Conservation (phyloP, 306 rosid genomes). For the Luffa aegyptiaca region DNA sequence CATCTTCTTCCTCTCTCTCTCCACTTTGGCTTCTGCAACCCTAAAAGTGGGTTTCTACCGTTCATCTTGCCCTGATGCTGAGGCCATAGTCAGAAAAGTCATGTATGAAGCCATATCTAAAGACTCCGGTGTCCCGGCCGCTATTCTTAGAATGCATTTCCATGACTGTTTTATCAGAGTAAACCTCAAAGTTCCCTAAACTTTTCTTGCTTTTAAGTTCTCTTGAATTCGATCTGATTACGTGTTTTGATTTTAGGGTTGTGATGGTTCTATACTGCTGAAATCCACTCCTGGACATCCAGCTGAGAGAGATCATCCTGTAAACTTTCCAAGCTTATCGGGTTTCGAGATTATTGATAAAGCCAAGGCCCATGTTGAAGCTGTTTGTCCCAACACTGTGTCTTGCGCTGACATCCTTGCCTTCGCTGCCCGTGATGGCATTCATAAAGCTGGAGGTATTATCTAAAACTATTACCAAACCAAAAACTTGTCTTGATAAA, state of each 20-base stretch:
- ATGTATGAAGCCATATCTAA: slow-evolving; percentile 19
- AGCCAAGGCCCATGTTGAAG: slow-evolving; percentile 20
- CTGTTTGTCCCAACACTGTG: slow-evolving; percentile 25
- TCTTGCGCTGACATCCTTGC: slow-evolving; percentile 31
- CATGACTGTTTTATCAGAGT: slow-evolving; percentile 41
- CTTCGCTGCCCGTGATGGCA: slow-evolving; percentile 30
- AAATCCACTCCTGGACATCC: slow-evolving; percentile 24
- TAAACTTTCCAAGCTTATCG: slow-evolving; percentile 25
- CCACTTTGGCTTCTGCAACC: background rate
- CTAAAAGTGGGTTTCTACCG: slow-evolving; percentile 17
- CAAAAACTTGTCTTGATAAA: too few relatives aligned
- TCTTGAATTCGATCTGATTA: too few relatives aligned
- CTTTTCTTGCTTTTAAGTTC: background rate
- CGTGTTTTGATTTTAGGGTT: slow-evolving; percentile 12
- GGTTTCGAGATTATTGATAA: slow-evolving; percentile 26
- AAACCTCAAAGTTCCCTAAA: background rate
- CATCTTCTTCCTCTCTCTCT: background rate
- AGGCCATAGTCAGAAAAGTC: slow-evolving; percentile 17
- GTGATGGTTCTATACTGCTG: slow-evolving; percentile 27
- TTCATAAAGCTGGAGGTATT: slow-evolving; percentile 11
- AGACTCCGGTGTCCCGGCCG: slow-evolving; percentile 25
- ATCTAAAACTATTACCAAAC: too few relatives aligned
- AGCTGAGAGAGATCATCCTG: slow-evolving; percentile 21
- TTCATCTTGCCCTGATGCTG: slow-evolving; percentile 21
- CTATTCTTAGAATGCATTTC: slow-evolving; percentile 28